Evolutionary conservation across 164 flowering plant species (phyloP).

Genomic region (Vitis rotundifolia): DNA sequence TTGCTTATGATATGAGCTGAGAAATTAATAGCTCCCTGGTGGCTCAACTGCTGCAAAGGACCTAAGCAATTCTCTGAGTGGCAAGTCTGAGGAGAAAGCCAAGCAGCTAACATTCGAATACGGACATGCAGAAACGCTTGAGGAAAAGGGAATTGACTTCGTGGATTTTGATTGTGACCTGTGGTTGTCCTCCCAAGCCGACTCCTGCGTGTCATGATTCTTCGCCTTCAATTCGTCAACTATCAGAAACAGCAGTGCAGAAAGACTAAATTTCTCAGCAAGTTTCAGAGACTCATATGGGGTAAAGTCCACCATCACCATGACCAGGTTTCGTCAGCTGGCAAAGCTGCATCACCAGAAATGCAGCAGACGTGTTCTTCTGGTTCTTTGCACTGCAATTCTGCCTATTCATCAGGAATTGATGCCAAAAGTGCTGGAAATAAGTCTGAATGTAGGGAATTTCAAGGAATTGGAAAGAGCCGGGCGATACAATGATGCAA

Average conservation of each 20-base stretch:
- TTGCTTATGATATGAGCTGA: conserved; percentile 79
- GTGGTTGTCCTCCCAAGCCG: conserved; percentile 67
- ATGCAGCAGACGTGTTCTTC: conserved; percentile 16
- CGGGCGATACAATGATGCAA: conserved; percentile 34
- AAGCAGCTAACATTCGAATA: conserved; percentile 86
- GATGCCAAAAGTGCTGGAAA: conserved; percentile 20
- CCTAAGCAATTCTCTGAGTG: conserved; percentile 74
- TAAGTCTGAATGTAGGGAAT: conserved; percentile 23
- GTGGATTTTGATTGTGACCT: conserved; percentile 56
- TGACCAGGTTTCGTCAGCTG: conserved; percentile 19
- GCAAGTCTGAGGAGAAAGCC: conserved; percentile 79
- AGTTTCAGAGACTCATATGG: conserved; percentile 51
- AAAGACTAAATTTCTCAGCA: conserved; percentile 51
- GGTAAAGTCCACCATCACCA: conserved; percentile 44
- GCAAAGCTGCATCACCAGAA: conserved; percentile 24
- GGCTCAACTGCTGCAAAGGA: conserved; percentile 81
- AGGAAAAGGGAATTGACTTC: conserved; percentile 19
- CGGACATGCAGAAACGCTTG: conserved; percentile 52
- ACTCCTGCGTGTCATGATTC: conserved; percentile 58
- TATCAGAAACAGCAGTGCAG: conserved; percentile 22
- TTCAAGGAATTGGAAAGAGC: conserved; percentile 8
- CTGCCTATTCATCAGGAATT: conserved; percentile 10
- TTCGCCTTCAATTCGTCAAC: conserved; percentile 28
- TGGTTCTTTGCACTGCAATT: conserved; percentile 25
- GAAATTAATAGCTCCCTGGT: conserved; percentile 58